Evolutionary conservation across 352 stramenopile species (phyloP).

Genomic region (Globisporangium takayamanum): DNA sequence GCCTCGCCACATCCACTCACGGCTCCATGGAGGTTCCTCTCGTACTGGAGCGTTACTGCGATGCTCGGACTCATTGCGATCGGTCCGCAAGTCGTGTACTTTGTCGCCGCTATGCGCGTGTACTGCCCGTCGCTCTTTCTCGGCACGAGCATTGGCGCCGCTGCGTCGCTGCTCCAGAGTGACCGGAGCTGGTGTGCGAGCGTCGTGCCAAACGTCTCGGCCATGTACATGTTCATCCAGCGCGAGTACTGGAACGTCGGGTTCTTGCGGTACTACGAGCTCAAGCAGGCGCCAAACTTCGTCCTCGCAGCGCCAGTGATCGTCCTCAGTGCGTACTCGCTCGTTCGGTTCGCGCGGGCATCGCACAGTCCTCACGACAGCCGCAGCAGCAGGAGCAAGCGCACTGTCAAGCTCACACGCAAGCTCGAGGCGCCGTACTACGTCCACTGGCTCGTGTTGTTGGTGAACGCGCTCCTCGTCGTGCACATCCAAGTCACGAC

Average conservation of each 20-base stretch:
- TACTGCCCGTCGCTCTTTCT: slow-evolving; percentile 58
- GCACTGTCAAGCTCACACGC: slow-evolving; percentile 1
- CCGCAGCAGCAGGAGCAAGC: neutral
- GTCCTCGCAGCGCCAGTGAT: slow-evolving; percentile 87
- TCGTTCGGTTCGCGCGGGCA: slow-evolving; percentile 31
- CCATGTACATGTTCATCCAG: slow-evolving; percentile 94
- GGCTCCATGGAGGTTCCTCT: slow-evolving; percentile 27
- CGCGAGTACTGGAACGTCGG: slow-evolving; percentile 95
- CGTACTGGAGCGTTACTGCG: slow-evolving; percentile 56
- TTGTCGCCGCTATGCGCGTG: slow-evolving; percentile 40
- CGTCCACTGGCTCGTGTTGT: slow-evolving; percentile 65
- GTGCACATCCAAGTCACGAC: slow-evolving; percentile 86
- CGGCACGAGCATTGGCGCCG: slow-evolving; percentile 1
- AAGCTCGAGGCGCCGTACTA: slow-evolving; percentile 35
- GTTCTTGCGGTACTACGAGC: slow-evolving; percentile 90
- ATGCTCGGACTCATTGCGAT: slow-evolving; percentile 52
- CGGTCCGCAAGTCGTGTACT: slow-evolving; percentile 65
- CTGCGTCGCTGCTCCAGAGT: slow-evolving; percentile 10
- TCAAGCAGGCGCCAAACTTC: slow-evolving; percentile 94
- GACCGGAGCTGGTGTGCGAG: slow-evolving; percentile 69
- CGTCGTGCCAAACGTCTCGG: slow-evolving; percentile 63
- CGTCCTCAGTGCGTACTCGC: slow-evolving; percentile 45
- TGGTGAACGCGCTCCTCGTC: slow-evolving; percentile 68
- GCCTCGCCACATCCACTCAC: slow-evolving; percentile 40
- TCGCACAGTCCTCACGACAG: slow-evolving; percentile 15